phyloP scores from a whole-genome alignment of 1,284 basidiomycete species.

The Chiua sp. region DNA sequence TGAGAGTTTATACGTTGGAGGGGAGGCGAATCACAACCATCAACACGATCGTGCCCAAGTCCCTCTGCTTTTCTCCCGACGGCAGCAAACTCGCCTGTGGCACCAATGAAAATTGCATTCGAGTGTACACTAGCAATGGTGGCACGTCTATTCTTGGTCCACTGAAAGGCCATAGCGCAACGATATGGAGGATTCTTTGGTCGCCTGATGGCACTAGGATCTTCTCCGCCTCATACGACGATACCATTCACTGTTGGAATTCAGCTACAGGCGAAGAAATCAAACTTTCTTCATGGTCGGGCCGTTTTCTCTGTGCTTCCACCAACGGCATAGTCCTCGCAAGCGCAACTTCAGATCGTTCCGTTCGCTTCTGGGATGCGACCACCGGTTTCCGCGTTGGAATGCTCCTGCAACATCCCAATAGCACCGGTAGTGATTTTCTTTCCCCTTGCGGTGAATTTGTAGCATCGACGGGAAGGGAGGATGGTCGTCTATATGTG shows the following conservation, averaged over 20 bases:
- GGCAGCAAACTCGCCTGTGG: constrained; percentile 9
- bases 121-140: neutral
- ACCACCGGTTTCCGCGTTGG: neutral
- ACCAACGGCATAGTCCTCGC: constrained; percentile 10
- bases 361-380: constrained; percentile 19
- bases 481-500: neutral
- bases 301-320: constrained; percentile 10
- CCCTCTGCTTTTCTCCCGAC: constrained; percentile 12
- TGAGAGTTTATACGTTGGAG: neutral
- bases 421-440: neutral
- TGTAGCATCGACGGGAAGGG: constrained; percentile 3
- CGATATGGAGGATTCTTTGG: constrained; percentile 8
- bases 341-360: constrained; percentile 9
- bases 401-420: constrained; percentile 1
- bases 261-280: neutral
- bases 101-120: neutral
- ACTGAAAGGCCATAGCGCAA: neutral
- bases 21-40: neutral
- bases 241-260: constrained; percentile 10
- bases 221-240: neutral
- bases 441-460: constrained; percentile 13
- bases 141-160: neutral
- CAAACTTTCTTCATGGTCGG: constrained; percentile 7
- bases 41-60: fast-evolving
- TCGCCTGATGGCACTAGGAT: constrained; percentile 11